phyloP scores from a whole-genome alignment of 1,284 basidiomycete species.

The Sporisorium scitamineum region DNA sequence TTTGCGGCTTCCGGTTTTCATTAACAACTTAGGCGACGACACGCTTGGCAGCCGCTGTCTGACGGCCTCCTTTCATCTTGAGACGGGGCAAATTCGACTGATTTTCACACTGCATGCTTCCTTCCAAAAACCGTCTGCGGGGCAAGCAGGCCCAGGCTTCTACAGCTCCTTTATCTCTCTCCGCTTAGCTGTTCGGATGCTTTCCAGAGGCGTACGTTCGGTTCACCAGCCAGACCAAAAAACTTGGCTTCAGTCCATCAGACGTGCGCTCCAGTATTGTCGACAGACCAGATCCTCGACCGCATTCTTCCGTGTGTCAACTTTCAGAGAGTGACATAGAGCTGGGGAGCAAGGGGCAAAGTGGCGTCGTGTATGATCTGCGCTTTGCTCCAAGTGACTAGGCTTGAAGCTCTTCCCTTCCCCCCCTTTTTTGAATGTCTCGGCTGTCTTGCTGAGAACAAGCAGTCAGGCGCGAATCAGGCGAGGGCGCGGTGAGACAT shows the following conservation, averaged over 20 bases:
- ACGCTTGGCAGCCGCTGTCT: too few species aligned
- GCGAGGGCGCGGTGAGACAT: constrained; percentile 1
- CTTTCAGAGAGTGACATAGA: too few species aligned
- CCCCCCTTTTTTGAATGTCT: not conserved
- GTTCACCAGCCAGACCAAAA: too few species aligned
- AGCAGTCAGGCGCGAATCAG: not conserved
- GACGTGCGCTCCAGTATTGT: too few species aligned
- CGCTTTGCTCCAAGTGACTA: too few species aligned
- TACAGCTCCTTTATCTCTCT: not conserved
- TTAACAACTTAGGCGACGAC: too few species aligned
- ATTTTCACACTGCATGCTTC: not conserved
- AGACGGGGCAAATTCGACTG: not conserved
- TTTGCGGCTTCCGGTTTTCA: not conserved
- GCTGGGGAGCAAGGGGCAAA: not conserved
- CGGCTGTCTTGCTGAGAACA: not conserved
- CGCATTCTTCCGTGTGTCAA: too few species aligned
- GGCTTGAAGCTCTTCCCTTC: too few species aligned
- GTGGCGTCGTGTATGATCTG: not conserved
- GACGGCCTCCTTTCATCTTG: too few species aligned
- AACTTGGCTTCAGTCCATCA: not conserved
- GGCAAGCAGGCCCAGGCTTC: too few species aligned
- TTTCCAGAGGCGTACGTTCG: too few species aligned
- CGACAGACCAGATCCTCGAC: not conserved
- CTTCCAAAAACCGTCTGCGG: not conserved
- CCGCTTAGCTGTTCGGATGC: too few species aligned